Conservation (phyloP, 2,329 filamentous ascomycete genomes). For the Mycosphaerella sp. region DNA sequence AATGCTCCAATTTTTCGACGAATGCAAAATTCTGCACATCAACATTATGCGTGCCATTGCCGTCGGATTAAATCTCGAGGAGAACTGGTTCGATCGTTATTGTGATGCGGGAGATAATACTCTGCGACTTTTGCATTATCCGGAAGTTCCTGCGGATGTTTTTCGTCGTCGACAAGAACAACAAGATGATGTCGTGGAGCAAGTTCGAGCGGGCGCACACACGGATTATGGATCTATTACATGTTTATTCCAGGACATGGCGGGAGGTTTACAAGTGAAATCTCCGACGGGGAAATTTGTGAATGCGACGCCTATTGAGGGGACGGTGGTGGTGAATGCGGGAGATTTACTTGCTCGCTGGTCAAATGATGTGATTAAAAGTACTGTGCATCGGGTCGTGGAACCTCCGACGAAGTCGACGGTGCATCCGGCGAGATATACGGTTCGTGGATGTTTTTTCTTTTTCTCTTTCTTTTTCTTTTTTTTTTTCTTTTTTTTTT, state of each 20-base stretch:
- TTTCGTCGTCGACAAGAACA: constrained; percentile 36
- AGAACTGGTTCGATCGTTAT: constrained; percentile 69
- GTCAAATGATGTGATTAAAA: constrained; percentile 88
- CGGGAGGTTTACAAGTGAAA: constrained; percentile 55
- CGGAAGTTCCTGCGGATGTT: constrained; percentile 50
- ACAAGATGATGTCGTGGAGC: constrained; percentile 37
- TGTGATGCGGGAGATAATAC: constrained; percentile 65
- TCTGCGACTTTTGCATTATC: constrained; percentile 47
- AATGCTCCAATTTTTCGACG: constrained; percentile 67
- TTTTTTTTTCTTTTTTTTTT: too few species aligned
- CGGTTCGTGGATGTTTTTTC: constrained; percentile 28
- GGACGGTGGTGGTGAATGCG: constrained; percentile 80
- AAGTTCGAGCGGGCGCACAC: constrained; percentile 67
- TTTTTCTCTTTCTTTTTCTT: too few species aligned
- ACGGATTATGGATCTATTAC: constrained; percentile 56
- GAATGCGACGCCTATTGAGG: constrained; percentile 72
- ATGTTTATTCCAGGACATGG: constrained; percentile 47
- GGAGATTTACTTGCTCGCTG: constrained; percentile 70
- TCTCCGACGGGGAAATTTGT: constrained; percentile 69
- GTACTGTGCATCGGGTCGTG: constrained; percentile 81
- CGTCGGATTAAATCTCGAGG: constrained; percentile 61
- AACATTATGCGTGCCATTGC: constrained; percentile 59
- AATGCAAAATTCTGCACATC: constrained; percentile 66
- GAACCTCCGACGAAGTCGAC: constrained; percentile 60
- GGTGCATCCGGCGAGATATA: constrained; percentile 67